Conservation (phyloP, 1,139 yeast species). For the Yamadazyma songkhlaensis region DNA sequence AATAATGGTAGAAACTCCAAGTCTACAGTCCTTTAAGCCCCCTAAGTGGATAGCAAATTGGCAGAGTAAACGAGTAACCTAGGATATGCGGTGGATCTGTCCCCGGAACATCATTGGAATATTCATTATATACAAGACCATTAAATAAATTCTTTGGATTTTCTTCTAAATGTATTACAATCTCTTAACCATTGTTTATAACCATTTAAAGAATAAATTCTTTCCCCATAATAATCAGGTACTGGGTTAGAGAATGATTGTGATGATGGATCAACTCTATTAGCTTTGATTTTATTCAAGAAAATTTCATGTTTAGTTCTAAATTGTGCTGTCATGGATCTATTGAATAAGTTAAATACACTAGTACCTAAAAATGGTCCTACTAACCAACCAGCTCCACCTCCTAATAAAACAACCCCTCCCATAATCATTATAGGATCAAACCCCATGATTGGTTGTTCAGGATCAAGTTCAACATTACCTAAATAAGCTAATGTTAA, state of each 20-base stretch:
- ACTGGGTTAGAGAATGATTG: conserved; percentile 93
- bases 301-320: conserved; percentile 68
- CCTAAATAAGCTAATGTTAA: conserved; percentile 76
- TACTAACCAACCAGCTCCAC: conserved; percentile 72
- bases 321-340: conserved; percentile 44
- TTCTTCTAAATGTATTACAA: conserved; percentile 85
- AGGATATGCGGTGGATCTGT: no score
- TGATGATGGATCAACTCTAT: conserved; percentile 91
- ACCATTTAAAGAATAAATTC: conserved; percentile 79
- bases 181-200: conserved; percentile 97
- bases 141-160: conserved; percentile 73
- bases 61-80: no score
- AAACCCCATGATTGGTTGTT: conserved; percentile 77
- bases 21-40: no score
- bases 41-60: no score
- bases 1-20: no score
- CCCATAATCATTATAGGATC: conserved; percentile 81
- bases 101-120: not conserved
- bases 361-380: conserved; percentile 84
- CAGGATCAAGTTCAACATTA: conserved; percentile 78
- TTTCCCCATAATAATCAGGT: conserved; percentile 97
- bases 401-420: conserved; percentile 64
- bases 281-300: conserved; percentile 65
- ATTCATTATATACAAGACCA: conserved; percentile 1
- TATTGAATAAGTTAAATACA: conserved; percentile 58